Evolutionary conservation across 257 asterid genomes (phyloP), one percentile per base, ranked within the genome.

Genomic region (Jacaranda copaia): DNA sequence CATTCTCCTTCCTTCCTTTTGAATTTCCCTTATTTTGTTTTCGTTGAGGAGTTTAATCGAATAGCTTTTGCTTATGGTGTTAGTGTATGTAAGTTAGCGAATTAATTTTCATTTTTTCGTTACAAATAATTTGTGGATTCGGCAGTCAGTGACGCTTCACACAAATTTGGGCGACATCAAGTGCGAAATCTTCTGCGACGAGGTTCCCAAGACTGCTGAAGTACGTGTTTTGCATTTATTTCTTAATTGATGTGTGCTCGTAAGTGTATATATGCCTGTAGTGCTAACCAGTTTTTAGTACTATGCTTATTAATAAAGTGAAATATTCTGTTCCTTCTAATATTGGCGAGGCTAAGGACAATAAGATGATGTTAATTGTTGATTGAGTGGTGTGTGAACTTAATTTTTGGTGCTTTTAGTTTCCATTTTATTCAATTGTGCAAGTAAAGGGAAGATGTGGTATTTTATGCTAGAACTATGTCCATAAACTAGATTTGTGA

Each of bases 131-230:
- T 57, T 32, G 19, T 64, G 79, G 36, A 12, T 55, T 70, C 81
- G 70, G 58, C 87, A 95, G 99, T 85, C 99, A 46, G 96, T 95
- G 85, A 95, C 98, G 45, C 94, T 95, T 45, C 97, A 93, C 89
- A 95, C 99, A 19, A 95, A 95, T 80, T 87, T 93, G 81, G 99
- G 99, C 13, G 99, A 95, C 62, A 90, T 95, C 83, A 95, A 95
- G 92, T 95, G 99, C 81, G 99, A 93, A 87, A 84, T 95, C 77
- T 93, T 90, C 84, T 95, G 98, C 73, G 99, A 95, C 81, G 98
- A 95, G 88, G 99, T 95, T 39, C 92, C 97, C 4, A 91, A 87
- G 86, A 73, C 98, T 36, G 94, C 97, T 53, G 99, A 95, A 87
- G 98, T 95, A 76, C 39, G 79, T 80, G 65, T 52, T 73, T 77